phyloP scores from a whole-genome alignment of 169 alveolate species.

The Plasmodium gallinaceum region DNA sequence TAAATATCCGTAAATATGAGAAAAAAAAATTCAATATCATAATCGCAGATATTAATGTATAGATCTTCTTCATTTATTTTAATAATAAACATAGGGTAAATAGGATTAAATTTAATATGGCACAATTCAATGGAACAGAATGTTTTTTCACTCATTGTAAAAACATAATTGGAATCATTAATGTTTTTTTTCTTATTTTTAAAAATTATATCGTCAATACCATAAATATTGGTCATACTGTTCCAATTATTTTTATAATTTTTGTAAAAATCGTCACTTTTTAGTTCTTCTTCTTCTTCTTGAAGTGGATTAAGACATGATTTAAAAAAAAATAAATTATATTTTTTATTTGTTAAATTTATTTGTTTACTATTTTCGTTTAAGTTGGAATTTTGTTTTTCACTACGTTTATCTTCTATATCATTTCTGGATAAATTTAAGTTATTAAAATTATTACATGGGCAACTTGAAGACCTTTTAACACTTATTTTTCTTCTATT shows the following conservation, averaged over 20 bases:
- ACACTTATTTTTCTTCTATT: not conserved
- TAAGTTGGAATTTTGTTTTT: not conserved
- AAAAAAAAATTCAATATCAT: constrained; percentile 70
- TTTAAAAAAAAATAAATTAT: constrained; percentile 19
- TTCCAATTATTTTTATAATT: constrained; percentile 31
- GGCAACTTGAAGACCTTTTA: constrained; percentile 26
- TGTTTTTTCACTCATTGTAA: constrained; percentile 67
- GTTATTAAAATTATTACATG: not conserved
- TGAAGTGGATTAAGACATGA: constrained; percentile 11
- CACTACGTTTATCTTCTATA: not conserved
- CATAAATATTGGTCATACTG: not conserved
- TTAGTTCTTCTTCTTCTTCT: constrained; percentile 14
- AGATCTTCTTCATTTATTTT: constrained; percentile 52
- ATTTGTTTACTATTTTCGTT: not conserved
- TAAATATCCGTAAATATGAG: constrained; percentile 41
- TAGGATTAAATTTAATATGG: constrained; percentile 67
- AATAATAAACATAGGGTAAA: constrained; percentile 52
- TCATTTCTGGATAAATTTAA: not conserved
- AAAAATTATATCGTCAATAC: not conserved
- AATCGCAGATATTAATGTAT: constrained; percentile 66
- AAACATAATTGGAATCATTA: constrained; percentile 44
- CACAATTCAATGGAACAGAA: constrained; percentile 58
- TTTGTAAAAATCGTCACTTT: constrained; percentile 5
- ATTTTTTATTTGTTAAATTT: not conserved
- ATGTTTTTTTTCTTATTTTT: not conserved